Conservation (phyloP, 345 rosid genomes). For the Heritiera littoralis region DNA sequence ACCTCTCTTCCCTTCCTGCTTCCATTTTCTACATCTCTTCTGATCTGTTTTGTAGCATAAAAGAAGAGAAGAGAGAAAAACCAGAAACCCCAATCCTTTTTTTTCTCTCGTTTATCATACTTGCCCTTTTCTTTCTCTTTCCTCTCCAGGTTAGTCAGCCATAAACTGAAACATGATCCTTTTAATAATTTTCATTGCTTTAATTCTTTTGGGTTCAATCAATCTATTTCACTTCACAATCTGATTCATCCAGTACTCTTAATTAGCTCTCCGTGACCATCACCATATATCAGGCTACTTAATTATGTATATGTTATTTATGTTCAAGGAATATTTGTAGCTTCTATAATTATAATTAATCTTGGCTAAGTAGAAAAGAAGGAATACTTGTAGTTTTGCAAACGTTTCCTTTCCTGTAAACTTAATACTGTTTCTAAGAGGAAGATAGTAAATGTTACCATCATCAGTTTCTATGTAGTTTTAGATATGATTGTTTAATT, state of each 20-base stretch:
- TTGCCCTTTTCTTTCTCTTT: slow-evolving; percentile 13
- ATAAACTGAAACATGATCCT: slow-evolving; percentile 39
- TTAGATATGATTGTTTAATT: not conserved
- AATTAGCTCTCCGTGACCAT: slow-evolving; percentile 17
- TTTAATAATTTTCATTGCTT: slow-evolving; percentile 34
- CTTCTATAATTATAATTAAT: too few relatives aligned
- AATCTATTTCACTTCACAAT: slow-evolving; percentile 13
- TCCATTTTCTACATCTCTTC: slow-evolving; percentile 47
- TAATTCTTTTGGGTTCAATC: slow-evolving; percentile 40
- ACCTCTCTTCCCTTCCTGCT: slow-evolving; percentile 29
- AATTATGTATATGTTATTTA: not conserved
- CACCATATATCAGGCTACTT: not conserved
- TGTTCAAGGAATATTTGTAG: not conserved
- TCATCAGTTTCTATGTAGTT: not conserved
- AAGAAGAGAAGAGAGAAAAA: slow-evolving; percentile 29
- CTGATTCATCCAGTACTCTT: not conserved
- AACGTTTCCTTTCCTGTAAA: not conserved
- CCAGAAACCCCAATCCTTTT: slow-evolving; percentile 16
- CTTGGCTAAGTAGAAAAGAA: too few relatives aligned
- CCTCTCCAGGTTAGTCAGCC: slow-evolving; percentile 45
- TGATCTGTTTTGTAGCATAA: slow-evolving; percentile 32
- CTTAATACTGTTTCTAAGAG: not conserved
- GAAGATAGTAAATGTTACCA: not conserved
- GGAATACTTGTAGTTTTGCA: not conserved
- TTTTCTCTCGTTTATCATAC: slow-evolving; percentile 25